Conservation (phyloP, 306 rosid species). For the Corylus avellana region DNA sequence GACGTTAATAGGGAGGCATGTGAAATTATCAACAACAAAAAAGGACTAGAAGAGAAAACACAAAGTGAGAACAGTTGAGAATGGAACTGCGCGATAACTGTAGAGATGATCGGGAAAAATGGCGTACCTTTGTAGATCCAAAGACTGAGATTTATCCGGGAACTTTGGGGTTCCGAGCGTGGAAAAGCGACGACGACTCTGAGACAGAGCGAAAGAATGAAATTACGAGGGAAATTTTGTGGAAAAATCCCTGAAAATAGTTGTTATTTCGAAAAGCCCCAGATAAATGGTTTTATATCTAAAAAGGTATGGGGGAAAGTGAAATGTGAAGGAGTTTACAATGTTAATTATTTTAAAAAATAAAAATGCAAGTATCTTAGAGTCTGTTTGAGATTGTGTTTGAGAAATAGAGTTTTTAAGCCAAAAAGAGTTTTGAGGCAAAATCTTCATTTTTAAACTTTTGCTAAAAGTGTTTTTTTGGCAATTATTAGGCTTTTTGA, state of each 20-base stretch:
- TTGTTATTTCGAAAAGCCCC: neutral
- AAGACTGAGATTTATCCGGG: neutral
- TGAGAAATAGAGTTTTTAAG: too few species aligned
- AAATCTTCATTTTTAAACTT: too few species aligned
- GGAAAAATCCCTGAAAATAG: neutral
- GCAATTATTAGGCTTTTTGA: too few species aligned
- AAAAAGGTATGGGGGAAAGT: neutral
- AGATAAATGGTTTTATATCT: neutral
- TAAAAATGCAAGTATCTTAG: too few species aligned
- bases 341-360: too few species aligned
- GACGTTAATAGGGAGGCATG: neutral
- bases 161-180: neutral
- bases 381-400: too few species aligned
- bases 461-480: too few species aligned
- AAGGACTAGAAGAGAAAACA: neutral
- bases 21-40: neutral
- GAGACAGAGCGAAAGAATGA: neutral
- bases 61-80: neutral
- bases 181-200: neutral
- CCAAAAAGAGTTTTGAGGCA: too few species aligned
- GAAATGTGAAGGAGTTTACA: too few species aligned
- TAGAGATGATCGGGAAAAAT: neutral
- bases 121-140: constrained; percentile 1
- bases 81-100: neutral
- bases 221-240: constrained; percentile 8